Evolutionary conservation across 306 rosid species (phyloP), one percentile per base, ranked within the genome.

Genomic region (Adenanthera pavonina): DNA sequence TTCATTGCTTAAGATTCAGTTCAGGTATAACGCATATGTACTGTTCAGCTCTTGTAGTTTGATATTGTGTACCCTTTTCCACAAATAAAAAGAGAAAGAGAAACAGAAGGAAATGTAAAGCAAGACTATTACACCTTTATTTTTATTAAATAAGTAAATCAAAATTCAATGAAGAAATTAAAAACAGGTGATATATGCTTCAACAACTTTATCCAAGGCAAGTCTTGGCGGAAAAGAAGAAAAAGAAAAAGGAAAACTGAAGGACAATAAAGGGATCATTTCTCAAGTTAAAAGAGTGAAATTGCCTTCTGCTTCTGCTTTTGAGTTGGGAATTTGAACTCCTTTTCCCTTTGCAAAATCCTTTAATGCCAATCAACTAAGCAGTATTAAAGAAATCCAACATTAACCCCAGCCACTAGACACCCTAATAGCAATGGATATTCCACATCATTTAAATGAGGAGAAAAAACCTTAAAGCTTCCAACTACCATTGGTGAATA

Each of bases 141-240:
- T 34, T 40, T 57, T 74, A 56, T 41, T 5, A n/a, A 8, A 11
- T 12, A 56, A 56, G 47, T 43, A 59, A 14, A 4, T 40, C 43
- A 30, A 3, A 80, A 46, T 46, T 61, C 17, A 47, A 49, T 2
- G 15, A 3, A 34, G 61, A 16, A 33, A 41, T 17, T 1, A 17
- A 40, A 74, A 2, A 20, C 51, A 57, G 11, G 11, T 30, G 6
- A 62, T 44, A 84, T 38, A 44, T 71, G 79, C 51, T 70, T 52
- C 76, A 65, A 67, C 74, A 64, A 41, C 7, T 80, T 67, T 61
- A 69, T 66, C 69, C 77, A 36, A 7, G 64, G 69, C 75, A 70
- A 40, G 49, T 19, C 7, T 2, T 11, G 5, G 78, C 14, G 69
- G 44, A 43, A 38, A 76, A 77, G 20, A 6, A 48, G 25, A 38